phyloP scores from a whole-genome alignment of 2,329 filamentous ascomycete genomes.

The Fusarium denticulatum region DNA sequence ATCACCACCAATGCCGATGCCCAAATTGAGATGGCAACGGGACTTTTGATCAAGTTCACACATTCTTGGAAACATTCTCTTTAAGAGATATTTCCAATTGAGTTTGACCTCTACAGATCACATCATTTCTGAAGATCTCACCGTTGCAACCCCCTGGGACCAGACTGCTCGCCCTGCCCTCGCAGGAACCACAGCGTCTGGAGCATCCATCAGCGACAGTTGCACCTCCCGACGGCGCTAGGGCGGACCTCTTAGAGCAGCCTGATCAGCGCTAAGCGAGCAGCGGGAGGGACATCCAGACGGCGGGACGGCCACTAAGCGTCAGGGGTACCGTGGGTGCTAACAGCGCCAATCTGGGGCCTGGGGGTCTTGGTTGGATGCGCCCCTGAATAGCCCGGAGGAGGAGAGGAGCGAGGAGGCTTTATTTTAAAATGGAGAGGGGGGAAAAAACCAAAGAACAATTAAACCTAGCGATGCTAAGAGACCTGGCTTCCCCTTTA shows the following conservation, averaged over 20 bases:
- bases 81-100: background rate
- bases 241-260: slow-evolving; percentile 38
- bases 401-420: slow-evolving; percentile 28
- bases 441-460: slow-evolving; percentile 39
- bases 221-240: slow-evolving; percentile 37
- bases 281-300: slow-evolving; percentile 37
- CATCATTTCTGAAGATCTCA: slow-evolving; percentile 3
- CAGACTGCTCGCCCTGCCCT: slow-evolving; percentile 7
- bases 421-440: slow-evolving; percentile 43
- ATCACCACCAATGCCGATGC: slow-evolving; percentile 24
- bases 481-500: slow-evolving; percentile 37
- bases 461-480: slow-evolving; percentile 42
- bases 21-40: slow-evolving; percentile 1
- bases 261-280: slow-evolving; percentile 44
- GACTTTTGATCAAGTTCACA: background rate
- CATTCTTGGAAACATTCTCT: background rate
- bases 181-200: slow-evolving; percentile 1
- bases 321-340: slow-evolving; percentile 41
- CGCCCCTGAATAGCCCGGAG: slow-evolving; percentile 39
- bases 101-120: background rate
- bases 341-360: slow-evolving; percentile 47
- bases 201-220: slow-evolving; percentile 12
- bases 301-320: slow-evolving; percentile 42
- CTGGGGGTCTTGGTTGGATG: slow-evolving; percentile 41
- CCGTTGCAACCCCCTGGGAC: background rate